Evolutionary conservation across 2,329 filamentous ascomycete genomes (phyloP).

Genomic region (Colletotrichum caudatum): DNA sequence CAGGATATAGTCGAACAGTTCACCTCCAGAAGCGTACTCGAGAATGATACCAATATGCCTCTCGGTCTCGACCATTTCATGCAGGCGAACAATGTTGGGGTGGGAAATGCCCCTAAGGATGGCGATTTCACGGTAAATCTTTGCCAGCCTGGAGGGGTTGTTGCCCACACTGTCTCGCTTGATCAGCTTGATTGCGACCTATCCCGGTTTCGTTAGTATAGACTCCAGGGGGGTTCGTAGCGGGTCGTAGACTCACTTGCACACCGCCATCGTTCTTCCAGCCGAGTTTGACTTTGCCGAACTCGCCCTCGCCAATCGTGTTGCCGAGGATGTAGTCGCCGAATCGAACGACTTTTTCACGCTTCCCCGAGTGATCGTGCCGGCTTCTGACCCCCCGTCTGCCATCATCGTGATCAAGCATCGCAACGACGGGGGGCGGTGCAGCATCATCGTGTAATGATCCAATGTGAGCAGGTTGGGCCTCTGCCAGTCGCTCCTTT

Average conservation of each 20-base stretch:
- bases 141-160: conserved; percentile 90
- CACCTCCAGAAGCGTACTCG: conserved; percentile 96
- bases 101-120: conserved; percentile 90
- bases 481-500: conserved; percentile 75
- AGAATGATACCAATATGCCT: conserved; percentile 97
- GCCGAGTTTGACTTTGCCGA: conserved; percentile 93
- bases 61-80: conserved; percentile 99
- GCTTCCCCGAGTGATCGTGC: conserved; percentile 67
- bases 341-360: conserved; percentile 82
- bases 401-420: conserved; percentile 59
- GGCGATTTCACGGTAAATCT: conserved; percentile 96
- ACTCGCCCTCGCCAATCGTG: conserved; percentile 96
- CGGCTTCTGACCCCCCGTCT: conserved; percentile 66
- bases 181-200: conserved; percentile 98
- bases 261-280: conserved; percentile 42
- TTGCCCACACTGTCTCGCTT: conserved; percentile 89
- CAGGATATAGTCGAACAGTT: conserved; percentile 97
- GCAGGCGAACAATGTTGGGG: conserved; percentile 94
- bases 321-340: conserved; percentile 96
- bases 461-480: conserved; percentile 57
- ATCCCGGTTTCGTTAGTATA: conserved; percentile 43
- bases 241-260: conserved; percentile 56
- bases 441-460: conserved; percentile 58
- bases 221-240: not conserved
- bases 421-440: conserved; percentile 58